A percentile compares a stretch with the other conserved stretches of the same genome.
phyloP scores from a whole-genome alignment of 148 eudicot genomes.

The Vaccinium darrowii region DNA sequence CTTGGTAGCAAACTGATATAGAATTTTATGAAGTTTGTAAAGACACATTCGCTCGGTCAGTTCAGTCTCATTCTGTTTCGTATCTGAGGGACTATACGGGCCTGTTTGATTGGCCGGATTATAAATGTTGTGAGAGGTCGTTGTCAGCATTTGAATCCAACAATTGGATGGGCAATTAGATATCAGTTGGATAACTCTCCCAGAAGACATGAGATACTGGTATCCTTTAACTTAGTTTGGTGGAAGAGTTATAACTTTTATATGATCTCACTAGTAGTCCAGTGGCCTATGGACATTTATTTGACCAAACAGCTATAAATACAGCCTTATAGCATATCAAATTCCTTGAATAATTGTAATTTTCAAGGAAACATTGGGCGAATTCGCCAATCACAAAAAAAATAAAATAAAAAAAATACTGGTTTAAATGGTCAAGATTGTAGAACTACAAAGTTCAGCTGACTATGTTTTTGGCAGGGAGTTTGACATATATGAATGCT shows the following conservation, averaged over 20 bases:
- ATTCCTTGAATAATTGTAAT: neutral
- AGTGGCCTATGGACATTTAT: neutral
- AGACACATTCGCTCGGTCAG: too few relatives aligned
- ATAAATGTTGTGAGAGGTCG: neutral
- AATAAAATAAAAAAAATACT: neutral
- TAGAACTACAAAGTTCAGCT: neutral
- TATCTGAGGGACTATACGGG: neutral
- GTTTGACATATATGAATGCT: neutral
- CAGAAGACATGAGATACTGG: neutral
- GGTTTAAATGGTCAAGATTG: neutral
- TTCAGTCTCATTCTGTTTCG: neutral
- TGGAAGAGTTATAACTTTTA: neutral
- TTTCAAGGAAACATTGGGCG: neutral
- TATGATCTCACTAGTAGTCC: neutral
- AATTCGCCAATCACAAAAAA: too few relatives aligned
- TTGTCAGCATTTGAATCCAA: neutral
- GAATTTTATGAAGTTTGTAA: neutral
- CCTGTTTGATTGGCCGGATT: neutral
- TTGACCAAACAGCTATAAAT: neutral
- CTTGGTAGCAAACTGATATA: neutral
- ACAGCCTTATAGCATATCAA: neutral
- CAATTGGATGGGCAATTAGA: neutral
- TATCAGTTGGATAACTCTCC: neutral
- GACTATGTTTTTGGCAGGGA: neutral
- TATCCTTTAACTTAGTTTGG: neutral